Conservation (phyloP, 2,329 filamentous ascomycete genomes). For the Pseudocercospora ulei region DNA sequence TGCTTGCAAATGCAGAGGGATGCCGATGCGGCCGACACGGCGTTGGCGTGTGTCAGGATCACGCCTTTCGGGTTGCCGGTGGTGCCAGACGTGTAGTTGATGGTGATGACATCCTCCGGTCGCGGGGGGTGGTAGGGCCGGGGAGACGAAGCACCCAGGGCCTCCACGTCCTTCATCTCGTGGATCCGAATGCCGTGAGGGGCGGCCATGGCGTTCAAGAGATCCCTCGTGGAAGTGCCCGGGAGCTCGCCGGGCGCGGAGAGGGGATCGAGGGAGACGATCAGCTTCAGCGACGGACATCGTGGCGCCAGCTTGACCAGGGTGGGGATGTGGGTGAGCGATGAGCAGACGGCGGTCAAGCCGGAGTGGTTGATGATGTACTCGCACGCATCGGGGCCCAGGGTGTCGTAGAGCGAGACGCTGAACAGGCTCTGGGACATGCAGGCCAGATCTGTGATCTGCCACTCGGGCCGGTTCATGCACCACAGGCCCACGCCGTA, state of each 20-base stretch:
- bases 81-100: conserved; percentile 84
- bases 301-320: conserved; percentile 71
- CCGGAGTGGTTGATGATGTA: conserved; percentile 90
- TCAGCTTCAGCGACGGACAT: conserved; percentile 71
- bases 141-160: conserved; percentile 61
- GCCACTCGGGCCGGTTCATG: conserved; percentile 81
- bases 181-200: conserved; percentile 69
- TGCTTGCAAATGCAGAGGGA: conserved; percentile 48
- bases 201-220: conserved; percentile 65
- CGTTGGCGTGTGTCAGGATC: conserved; percentile 69
- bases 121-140: conserved; percentile 61
- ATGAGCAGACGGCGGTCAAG: conserved; percentile 64
- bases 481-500: conserved; percentile 77
- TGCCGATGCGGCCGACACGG: conserved; percentile 60
- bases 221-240: conserved; percentile 66
- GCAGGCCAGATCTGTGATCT: conserved; percentile 75
- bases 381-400: conserved; percentile 82
- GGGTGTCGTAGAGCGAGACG: conserved; percentile 91
- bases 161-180: conserved; percentile 71
- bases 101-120: conserved; percentile 70
- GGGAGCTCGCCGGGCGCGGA: conserved; percentile 61
- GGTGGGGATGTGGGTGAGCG: conserved; percentile 68
- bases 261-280: conserved; percentile 76
- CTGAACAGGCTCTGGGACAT: conserved; percentile 80
- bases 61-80: conserved; percentile 77